Percentiles rank a stretch among this genome's conserved stretches.
Conservation (phyloP, 2,329 filamentous ascomycete species). For the Exophiala alcalophila region DNA sequence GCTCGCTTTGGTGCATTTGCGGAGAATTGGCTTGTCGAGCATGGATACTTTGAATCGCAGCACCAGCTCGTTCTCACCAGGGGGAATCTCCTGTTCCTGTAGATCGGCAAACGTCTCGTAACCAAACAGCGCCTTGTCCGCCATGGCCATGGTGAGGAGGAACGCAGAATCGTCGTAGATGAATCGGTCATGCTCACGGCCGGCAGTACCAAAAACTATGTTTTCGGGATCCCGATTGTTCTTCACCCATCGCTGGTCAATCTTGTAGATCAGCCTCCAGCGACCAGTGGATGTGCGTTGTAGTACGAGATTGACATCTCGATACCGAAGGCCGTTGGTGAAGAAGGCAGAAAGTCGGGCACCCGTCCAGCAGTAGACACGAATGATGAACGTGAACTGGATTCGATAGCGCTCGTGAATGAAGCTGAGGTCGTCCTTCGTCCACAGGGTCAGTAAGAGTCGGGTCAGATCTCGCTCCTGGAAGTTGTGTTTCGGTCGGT, state of each 20-base stretch:
- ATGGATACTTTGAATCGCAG: slow-evolving; percentile 9
- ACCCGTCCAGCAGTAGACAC: slow-evolving; percentile 24
- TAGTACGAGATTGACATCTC: too few relatives aligned
- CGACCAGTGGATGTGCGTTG: slow-evolving; percentile 3
- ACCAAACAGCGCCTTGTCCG: slow-evolving; percentile 18
- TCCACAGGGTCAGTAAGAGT: slow-evolving; percentile 18
- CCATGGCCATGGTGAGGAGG: slow-evolving; percentile 15
- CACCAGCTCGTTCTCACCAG: slow-evolving; percentile 10
- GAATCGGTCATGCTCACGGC: slow-evolving; percentile 12
- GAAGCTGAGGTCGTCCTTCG: slow-evolving; percentile 19
- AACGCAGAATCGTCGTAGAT: slow-evolving; percentile 20
- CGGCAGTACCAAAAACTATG: neutral
- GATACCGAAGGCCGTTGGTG: slow-evolving; percentile 14
- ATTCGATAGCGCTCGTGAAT: slow-evolving; percentile 20
- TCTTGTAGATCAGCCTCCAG: slow-evolving; percentile 23
- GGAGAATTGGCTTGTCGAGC: slow-evolving; percentile 14
- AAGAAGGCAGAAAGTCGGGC: slow-evolving; percentile 25
- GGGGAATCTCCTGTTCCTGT: slow-evolving; percentile 13
- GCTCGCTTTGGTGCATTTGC: slow-evolving; percentile 19
- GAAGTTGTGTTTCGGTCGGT: slow-evolving; percentile 22
- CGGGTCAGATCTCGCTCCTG: slow-evolving; percentile 12
- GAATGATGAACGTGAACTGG: slow-evolving; percentile 17
- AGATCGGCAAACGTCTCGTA: slow-evolving; percentile 18
- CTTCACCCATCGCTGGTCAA: slow-evolving; percentile 24
- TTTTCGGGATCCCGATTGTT: slow-evolving; percentile 24